Conservation (phyloP, 768 basidiomycete genomes). For the Kwoniella newhampshirensis region DNA sequence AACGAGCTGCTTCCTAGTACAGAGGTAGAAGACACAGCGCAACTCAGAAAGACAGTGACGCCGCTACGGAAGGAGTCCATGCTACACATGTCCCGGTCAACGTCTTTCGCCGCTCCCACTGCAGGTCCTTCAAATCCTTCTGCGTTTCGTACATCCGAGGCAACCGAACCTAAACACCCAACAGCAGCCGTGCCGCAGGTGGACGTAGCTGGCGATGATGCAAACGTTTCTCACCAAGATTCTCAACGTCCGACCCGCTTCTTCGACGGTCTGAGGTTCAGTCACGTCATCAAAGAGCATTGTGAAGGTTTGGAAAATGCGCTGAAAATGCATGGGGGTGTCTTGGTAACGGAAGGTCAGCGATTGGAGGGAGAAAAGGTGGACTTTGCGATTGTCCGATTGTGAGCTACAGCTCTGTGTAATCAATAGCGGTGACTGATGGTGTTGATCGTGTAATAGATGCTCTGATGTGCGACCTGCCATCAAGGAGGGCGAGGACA, state of each 20-base stretch:
- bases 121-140: constrained; percentile 1
- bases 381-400: constrained; percentile 46
- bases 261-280: constrained; percentile 44
- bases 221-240: no score
- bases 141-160: neutral
- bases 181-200: neutral
- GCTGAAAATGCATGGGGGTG: constrained; percentile 33
- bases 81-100: constrained; percentile 38
- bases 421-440: neutral
- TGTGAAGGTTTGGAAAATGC: constrained; percentile 35
- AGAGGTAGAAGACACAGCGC: neutral
- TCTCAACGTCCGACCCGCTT: constrained; percentile 18
- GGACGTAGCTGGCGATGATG: neutral
- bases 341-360: constrained; percentile 28
- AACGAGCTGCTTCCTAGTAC: neutral
- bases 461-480: constrained; percentile 20
- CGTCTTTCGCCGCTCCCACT: constrained; percentile 25
- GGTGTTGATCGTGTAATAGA: constrained; percentile 1
- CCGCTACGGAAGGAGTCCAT: constrained; percentile 30
- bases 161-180: constrained; percentile 5
- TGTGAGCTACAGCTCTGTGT: constrained; percentile 32
- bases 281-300: constrained; percentile 36
- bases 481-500: constrained; percentile 9
- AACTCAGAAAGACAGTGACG: neutral
- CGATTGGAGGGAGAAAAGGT: constrained; percentile 33